These are phyloP conservation scores for Hanseniaspora pseudoguilliermondii DNA, from an alignment of 805 yeast genomes.

Conservation along the genomic window DNA sequence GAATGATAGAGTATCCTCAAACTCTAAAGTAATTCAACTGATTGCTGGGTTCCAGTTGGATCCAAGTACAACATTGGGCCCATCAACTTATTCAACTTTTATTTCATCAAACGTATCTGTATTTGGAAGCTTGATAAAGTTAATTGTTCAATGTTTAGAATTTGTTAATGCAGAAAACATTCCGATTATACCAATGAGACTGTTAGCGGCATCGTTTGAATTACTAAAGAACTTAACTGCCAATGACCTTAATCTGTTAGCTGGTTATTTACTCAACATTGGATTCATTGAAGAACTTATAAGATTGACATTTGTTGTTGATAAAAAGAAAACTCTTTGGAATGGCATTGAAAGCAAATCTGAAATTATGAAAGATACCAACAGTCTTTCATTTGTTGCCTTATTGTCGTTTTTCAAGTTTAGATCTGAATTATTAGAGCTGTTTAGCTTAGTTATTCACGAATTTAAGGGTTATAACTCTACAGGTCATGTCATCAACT, in stretches of 20 bases:
- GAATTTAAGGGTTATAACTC: constrained; percentile 31
- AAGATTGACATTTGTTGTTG: constrained; percentile 42
- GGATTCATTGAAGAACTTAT: constrained; percentile 42
- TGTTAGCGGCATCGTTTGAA: constrained; percentile 48
- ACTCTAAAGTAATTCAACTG: constrained; percentile 54
- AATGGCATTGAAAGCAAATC: constrained; percentile 30
- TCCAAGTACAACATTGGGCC: constrained; percentile 40
- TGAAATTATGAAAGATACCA: constrained; percentile 21
- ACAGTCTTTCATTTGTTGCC: constrained; percentile 33
- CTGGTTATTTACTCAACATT: constrained; percentile 32
- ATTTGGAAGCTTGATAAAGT: constrained; percentile 39
- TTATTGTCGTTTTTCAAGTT: constrained; percentile 48
- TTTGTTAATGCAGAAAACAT: constrained; percentile 32
- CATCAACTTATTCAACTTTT: constrained; percentile 35
- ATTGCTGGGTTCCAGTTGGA: constrained; percentile 58
- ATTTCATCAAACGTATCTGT: constrained; percentile 44
- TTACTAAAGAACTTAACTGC: constrained; percentile 50
- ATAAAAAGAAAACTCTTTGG: constrained; percentile 42
- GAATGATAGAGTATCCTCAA: constrained; percentile 27
- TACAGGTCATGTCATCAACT: background rate
- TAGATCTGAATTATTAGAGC: constrained; percentile 49
- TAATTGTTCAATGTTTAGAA: constrained; percentile 38
- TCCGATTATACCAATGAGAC: constrained; percentile 42
- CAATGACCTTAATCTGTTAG: constrained; percentile 32
- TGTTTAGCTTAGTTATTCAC: constrained; percentile 63